phyloP scores from a whole-genome alignment of 2,329 filamentous ascomycete species.

The Neonectria faginata region DNA sequence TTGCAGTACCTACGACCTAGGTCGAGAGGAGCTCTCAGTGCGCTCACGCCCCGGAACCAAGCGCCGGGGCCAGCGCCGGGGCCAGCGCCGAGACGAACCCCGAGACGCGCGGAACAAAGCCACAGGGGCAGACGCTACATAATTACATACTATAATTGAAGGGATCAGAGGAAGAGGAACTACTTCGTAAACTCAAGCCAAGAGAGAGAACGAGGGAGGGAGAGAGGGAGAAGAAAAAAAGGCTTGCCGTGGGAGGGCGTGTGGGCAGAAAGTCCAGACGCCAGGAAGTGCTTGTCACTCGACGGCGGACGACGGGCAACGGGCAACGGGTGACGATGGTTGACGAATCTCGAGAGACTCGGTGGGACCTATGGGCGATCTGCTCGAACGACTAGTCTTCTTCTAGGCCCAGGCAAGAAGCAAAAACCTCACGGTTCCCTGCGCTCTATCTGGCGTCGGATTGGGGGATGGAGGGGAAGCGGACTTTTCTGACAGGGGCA shows the following conservation, averaged over 20 bases:
- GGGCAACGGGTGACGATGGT: constrained; percentile 2
- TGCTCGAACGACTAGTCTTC: constrained; percentile 48
- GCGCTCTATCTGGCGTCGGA: constrained; percentile 30
- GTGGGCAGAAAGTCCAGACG: constrained; percentile 36
- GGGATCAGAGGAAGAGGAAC: constrained; percentile 30
- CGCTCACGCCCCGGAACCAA: constrained; percentile 22
- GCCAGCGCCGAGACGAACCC: constrained; percentile 20
- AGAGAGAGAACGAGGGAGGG: constrained; percentile 23
- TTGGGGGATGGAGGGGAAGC: constrained; percentile 29
- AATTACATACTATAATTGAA: constrained; percentile 14
- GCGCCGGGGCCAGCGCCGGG: constrained; percentile 15
- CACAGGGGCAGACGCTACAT: constrained; percentile 12
- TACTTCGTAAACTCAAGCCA: constrained; percentile 1
- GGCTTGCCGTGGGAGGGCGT: constrained; percentile 38
- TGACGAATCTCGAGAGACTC: constrained; percentile 27
- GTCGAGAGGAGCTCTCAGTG: constrained; percentile 25
- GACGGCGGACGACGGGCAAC: constrained; percentile 1
- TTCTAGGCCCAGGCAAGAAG: constrained; percentile 41
- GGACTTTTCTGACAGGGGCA: constrained; percentile 25
- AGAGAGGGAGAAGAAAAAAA: constrained; percentile 24
- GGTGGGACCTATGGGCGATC: constrained; percentile 41
- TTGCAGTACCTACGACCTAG: constrained; percentile 13
- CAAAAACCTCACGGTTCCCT: constrained; percentile 35
- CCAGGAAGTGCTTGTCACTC: constrained; percentile 35
- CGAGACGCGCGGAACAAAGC: constrained; percentile 21